These are phyloP conservation scores for Guyanaporus albipodus DNA, from an alignment of 768 basidiomycete species.

Conservation along the genomic window DNA sequence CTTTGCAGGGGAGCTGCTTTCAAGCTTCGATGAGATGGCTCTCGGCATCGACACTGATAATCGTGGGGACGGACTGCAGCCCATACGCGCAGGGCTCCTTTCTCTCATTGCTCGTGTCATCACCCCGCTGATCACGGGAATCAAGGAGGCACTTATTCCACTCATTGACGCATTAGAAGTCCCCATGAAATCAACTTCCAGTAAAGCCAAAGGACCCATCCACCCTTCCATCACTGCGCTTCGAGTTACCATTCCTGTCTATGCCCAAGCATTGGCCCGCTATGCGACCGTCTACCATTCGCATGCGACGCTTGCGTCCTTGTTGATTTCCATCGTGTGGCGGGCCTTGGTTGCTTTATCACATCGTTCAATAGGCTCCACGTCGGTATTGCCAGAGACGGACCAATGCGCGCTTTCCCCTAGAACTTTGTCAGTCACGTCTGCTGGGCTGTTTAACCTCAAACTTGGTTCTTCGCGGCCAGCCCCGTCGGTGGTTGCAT, in stretches of 20 bases:
- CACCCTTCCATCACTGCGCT: slow-evolving; percentile 63
- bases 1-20: slow-evolving; percentile 72
- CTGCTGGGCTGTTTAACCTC: slow-evolving; percentile 56
- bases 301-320: slow-evolving; percentile 60
- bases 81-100: slow-evolving; percentile 64
- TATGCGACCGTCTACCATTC: slow-evolving; percentile 52
- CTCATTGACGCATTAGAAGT: slow-evolving; percentile 61
- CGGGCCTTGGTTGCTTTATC: slow-evolving; percentile 67
- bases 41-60: slow-evolving; percentile 58
- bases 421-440: slow-evolving; percentile 52
- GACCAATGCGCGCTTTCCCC: slow-evolving; percentile 38
- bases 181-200: slow-evolving; percentile 30
- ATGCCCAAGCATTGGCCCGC: slow-evolving; percentile 52
- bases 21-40: slow-evolving; percentile 61
- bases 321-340: slow-evolving; percentile 75
- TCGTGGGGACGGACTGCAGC: slow-evolving; percentile 65
- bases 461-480: slow-evolving; percentile 67
- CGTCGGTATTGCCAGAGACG: slow-evolving; percentile 33
- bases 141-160: slow-evolving; percentile 58
- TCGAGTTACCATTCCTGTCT: slow-evolving; percentile 57
- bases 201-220: slow-evolving; percentile 12
- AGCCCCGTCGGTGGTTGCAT: slow-evolving; percentile 46
- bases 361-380: slow-evolving; percentile 50
- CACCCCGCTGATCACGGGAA: slow-evolving; percentile 56
- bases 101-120: slow-evolving; percentile 65